These are phyloP conservation scores for Pichia kluyveri DNA, from an alignment of 805 yeast species.

Conservation along the genomic window DNA sequence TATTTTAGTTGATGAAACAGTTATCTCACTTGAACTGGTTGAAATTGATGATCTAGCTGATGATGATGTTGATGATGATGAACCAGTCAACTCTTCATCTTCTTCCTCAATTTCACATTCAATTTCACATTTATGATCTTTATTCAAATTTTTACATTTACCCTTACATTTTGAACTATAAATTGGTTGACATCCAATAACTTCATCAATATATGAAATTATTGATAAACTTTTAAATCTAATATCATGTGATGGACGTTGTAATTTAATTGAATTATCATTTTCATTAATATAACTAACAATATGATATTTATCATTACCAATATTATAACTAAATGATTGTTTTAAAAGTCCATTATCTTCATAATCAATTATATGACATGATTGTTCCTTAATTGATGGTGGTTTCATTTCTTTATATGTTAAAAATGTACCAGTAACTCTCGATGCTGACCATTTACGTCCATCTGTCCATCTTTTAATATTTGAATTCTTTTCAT, in stretches of 20 bases:
- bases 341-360: constrained; percentile 55
- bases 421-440: constrained; percentile 51
- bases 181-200: background rate
- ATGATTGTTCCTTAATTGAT: background rate
- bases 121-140: background rate
- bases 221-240: constrained; percentile 19
- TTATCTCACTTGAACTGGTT: too few species aligned
- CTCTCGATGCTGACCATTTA: constrained; percentile 66
- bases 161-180: background rate
- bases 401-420: constrained; percentile 50
- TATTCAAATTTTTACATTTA: background rate
- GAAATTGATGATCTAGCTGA: too few species aligned
- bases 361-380: constrained; percentile 32
- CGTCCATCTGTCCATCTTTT: constrained; percentile 75
- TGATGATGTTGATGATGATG: too few species aligned
- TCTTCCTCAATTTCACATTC: too few species aligned
- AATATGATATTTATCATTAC: constrained; percentile 47
- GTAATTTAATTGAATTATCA: constrained; percentile 5
- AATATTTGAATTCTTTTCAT: constrained; percentile 62
- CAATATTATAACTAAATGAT: constrained; percentile 42
- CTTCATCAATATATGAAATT: background rate
- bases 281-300: constrained; percentile 40
- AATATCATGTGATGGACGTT: constrained; percentile 39
- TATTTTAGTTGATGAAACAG: too few species aligned
- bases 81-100: too few species aligned